Evolutionary conservation across 306 rosid species (phyloP), one percentile per base, ranked within the genome.

Genomic region (Cucumis melo): DNA sequence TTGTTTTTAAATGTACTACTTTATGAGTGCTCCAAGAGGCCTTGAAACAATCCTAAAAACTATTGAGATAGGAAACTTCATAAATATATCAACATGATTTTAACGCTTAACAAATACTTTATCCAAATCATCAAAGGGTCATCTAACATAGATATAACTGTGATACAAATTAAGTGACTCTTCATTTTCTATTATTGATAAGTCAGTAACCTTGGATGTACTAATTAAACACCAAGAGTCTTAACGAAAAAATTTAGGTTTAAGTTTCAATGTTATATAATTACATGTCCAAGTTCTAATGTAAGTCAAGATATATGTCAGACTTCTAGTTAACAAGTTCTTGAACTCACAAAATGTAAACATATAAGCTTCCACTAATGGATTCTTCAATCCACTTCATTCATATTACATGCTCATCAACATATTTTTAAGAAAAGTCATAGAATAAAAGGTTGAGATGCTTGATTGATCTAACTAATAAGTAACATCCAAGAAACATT

Each of bases 11-110:
- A 88, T 91, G 98, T 81, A 87, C 93, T 8, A 94, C 76, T 76
- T 90, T 94, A 85, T 94, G 98, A 6, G 89, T 83, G 89, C 88
- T 89, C 98, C 98, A 94, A 19, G 97, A 91, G 56, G 90, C 87
- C 86, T 94, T 94, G 80, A 94, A 94, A 82, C 98, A 94, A 70
- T 94, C 97, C 90, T 94, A 97, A 56, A 97, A 66, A 81, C 98
- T 91, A 88, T 85, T 85, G 81, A 78, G 78, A 81, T 57, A 81
- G 67, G n/a, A 24, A 55, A 70, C 36, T 39, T n/a, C 62, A 39
- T 57, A 54, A 70, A 51, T 17, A 58, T 13, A 56, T 41, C 54
- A 57, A 39, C n/a, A 36, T n/a, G 65, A 73, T 55, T 24, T 10
- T 23, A 74, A 19, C 11, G 17, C 23, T 14, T 20, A 70, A 70